Percentiles rank a stretch among this genome's conserved stretches.
Evolutionary conservation across 495 filamentous ascomycete genomes (phyloP).

Genomic region (Lentithecium fluviatile): DNA sequence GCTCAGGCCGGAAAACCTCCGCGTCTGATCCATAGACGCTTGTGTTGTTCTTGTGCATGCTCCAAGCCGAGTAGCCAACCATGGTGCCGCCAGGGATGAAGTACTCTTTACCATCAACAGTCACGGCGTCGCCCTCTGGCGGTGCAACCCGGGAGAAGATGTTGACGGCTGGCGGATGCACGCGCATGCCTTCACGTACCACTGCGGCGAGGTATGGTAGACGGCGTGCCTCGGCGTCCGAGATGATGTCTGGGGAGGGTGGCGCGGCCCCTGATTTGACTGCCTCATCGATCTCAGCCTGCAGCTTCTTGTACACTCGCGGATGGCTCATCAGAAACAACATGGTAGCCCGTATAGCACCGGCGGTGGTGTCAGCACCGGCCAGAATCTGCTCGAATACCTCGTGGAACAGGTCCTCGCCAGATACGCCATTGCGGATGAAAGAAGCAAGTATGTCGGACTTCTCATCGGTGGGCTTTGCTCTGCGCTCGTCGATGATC

Average conservation of each 20-base stretch:
- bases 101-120: constrained; percentile 37
- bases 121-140: constrained; percentile 39
- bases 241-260: constrained; percentile 16
- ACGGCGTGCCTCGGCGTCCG: constrained; percentile 19
- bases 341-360: constrained; percentile 24
- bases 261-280: constrained; percentile 23
- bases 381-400: constrained; percentile 40
- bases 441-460: constrained; percentile 46
- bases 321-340: constrained; percentile 32
- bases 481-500: constrained; percentile 3
- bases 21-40: constrained; percentile 40
- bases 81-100: constrained; percentile 32
- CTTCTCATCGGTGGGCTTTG: constrained; percentile 29
- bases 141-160: constrained; percentile 30
- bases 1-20: constrained; percentile 32
- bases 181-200: constrained; percentile 30
- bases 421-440: constrained; percentile 43
- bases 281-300: constrained; percentile 32
- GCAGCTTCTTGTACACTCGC: constrained; percentile 28
- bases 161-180: constrained; percentile 31
- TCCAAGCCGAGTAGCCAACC: constrained; percentile 40
- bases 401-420: constrained; percentile 42
- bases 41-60: constrained; percentile 34
- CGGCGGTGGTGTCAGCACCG: constrained; percentile 31
- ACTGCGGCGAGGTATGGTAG: constrained; percentile 31